A percentile compares a stretch with the other conserved stretches of the same genome.
Evolutionary conservation across 2,329 filamentous ascomycete species (phyloP).

Genomic region (Trichoderma sp.): DNA sequence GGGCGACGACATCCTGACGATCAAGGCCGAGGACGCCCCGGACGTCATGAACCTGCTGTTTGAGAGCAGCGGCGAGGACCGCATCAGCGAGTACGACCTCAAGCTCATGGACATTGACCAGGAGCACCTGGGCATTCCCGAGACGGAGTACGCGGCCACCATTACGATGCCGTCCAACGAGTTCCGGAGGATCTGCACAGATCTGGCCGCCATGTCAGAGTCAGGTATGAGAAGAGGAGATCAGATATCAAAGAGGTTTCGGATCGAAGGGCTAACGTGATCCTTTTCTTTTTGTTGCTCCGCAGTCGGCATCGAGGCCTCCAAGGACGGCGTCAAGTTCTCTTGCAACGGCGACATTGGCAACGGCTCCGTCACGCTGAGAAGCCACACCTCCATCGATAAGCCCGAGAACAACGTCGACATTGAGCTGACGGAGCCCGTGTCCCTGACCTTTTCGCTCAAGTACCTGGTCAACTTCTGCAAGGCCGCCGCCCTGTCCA

Average conservation of each 20-base stretch:
- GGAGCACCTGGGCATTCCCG: slow-evolving; percentile 96
- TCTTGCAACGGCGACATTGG: slow-evolving; percentile 92
- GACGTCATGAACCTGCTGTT: slow-evolving; percentile 96
- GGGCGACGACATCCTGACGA: slow-evolving; percentile 89
- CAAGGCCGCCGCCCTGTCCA: slow-evolving; percentile 87
- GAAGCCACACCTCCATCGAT: slow-evolving; percentile 84
- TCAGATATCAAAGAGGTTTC: too few species aligned
- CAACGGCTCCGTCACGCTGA: slow-evolving; percentile 88
- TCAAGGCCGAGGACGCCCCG: slow-evolving; percentile 96
- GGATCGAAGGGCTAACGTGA: slow-evolving; percentile 25
- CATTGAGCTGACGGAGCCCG: slow-evolving; percentile 89
- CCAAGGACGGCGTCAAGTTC: slow-evolving; percentile 97
- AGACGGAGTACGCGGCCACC: slow-evolving; percentile 96
- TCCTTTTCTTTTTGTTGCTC: not conserved
- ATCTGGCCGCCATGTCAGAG: slow-evolving; percentile 89
- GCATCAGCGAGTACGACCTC: slow-evolving; percentile 97
- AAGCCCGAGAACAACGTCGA: slow-evolving; percentile 84
- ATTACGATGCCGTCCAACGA: slow-evolving; percentile 86
- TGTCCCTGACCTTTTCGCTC: slow-evolving; percentile 93
- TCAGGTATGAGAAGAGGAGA: slow-evolving; percentile 64
- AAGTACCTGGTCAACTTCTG: slow-evolving; percentile 99
- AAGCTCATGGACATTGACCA: slow-evolving; percentile 99
- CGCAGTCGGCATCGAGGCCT: slow-evolving; percentile 89
- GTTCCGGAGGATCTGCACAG: slow-evolving; percentile 93
- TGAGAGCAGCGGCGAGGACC: slow-evolving; percentile 84